These are phyloP conservation scores for Cruciata laevipes DNA, from an alignment of 257 asterid genomes.

Conservation along the genomic window DNA sequence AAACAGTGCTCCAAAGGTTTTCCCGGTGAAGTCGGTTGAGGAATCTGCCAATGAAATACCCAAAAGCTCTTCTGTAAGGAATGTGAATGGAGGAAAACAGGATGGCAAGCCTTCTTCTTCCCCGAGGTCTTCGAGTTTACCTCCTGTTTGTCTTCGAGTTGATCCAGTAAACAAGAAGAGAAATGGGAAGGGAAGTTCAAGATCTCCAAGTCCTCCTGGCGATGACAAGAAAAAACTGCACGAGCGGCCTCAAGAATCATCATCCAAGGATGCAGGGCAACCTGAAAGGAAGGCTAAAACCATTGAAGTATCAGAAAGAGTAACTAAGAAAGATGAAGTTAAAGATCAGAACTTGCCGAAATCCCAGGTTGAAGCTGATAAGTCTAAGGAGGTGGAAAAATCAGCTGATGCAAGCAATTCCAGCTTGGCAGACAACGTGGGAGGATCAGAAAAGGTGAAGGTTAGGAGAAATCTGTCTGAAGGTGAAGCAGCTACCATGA, in stretches of 20 bases:
- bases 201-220: slow-evolving; percentile 45
- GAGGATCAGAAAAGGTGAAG: slow-evolving; percentile 9
- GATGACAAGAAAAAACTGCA: slow-evolving; percentile 23
- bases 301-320: slow-evolving; percentile 14
- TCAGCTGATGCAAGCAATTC: slow-evolving; percentile 12
- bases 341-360: not conserved
- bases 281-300: slow-evolving; percentile 20
- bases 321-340: slow-evolving; percentile 12
- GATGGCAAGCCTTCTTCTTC: slow-evolving; percentile 28
- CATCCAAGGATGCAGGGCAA: slow-evolving; percentile 17
- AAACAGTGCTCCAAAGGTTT: slow-evolving; percentile 8
- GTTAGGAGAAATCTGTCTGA: slow-evolving; percentile 28
- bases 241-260: slow-evolving; percentile 7
- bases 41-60: slow-evolving; percentile 19
- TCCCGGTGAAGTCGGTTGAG: slow-evolving; percentile 46
- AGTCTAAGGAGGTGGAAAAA: slow-evolving; percentile 9
- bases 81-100: not conserved
- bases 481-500: slow-evolving; percentile 53
- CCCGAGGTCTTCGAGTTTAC: slow-evolving; percentile 46
- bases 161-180: slow-evolving; percentile 61
- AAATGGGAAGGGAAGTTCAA: slow-evolving; percentile 30
- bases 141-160: slow-evolving; percentile 74
- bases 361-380: slow-evolving; percentile 1
- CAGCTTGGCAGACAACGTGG: not conserved
- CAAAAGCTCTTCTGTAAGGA: slow-evolving; percentile 15